Conservation (phyloP, 2,329 filamentous ascomycete species). For the Phaeosphaeriaceae sp. region DNA sequence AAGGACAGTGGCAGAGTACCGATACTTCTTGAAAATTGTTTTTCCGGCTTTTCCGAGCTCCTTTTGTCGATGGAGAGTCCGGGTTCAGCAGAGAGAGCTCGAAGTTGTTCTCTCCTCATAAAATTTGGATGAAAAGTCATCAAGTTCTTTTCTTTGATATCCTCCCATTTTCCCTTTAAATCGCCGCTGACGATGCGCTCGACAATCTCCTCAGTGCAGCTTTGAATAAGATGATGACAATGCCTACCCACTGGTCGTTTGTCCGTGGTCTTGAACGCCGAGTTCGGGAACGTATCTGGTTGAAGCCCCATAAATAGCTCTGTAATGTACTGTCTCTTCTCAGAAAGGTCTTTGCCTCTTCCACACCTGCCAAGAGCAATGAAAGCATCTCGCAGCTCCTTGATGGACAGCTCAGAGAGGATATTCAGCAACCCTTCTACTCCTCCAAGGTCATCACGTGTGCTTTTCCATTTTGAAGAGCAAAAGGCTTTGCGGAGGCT, state of each 20-base stretch:
- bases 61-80: not conserved
- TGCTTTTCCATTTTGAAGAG: conserved; percentile 28
- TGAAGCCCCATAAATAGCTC: conserved; percentile 31
- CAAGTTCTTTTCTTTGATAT: conserved; percentile 9
- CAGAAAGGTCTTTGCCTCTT: conserved; percentile 12
- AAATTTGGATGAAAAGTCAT: conserved; percentile 23
- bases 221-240: conserved; percentile 29
- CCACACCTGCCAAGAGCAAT: conserved; percentile 21
- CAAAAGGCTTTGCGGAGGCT: conserved; percentile 22
- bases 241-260: conserved; percentile 23
- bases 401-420: conserved; percentile 31
- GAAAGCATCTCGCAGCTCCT: conserved; percentile 28
- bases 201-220: conserved; percentile 27
- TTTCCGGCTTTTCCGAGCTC: conserved; percentile 13
- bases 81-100: conserved; percentile 7
- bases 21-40: conserved; percentile 12
- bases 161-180: conserved; percentile 8
- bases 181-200: conserved; percentile 5
- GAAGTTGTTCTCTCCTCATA: conserved; percentile 19
- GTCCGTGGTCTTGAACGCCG: conserved; percentile 17
- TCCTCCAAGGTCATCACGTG: conserved; percentile 37
- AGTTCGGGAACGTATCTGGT: conserved; percentile 22
- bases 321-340: conserved; percentile 26
- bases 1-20: conserved; percentile 21
- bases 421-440: conserved; percentile 31